A percentile compares a stretch with the other conserved stretches of the same genome.
phyloP scores from a whole-genome alignment of 768 basidiomycete genomes.

The Trametes cubensis region DNA sequence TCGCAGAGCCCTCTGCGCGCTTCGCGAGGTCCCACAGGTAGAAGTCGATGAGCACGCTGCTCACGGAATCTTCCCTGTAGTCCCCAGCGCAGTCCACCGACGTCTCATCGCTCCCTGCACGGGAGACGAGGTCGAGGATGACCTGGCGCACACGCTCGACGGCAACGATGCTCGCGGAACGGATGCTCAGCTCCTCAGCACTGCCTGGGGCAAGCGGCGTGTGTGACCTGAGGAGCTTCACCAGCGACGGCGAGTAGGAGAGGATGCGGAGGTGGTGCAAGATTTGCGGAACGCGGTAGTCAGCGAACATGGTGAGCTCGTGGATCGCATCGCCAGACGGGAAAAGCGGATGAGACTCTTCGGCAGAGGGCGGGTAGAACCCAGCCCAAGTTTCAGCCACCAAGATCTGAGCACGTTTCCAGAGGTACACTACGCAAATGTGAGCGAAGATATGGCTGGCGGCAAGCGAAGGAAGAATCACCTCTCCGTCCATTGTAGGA shows the following conservation, averaged over 20 bases:
- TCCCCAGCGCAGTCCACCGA: too few species aligned
- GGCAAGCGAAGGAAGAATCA: conserved; percentile 30
- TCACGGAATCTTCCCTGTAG: conserved; percentile 37
- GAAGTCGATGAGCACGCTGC: conserved; percentile 87
- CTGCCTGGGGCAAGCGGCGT: conserved; percentile 55
- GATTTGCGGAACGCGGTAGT: conserved; percentile 91
- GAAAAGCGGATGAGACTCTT: conserved; percentile 69
- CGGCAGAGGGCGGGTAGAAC: conserved; percentile 63
- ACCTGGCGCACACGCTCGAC: conserved; percentile 74
- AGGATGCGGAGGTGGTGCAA: conserved; percentile 82
- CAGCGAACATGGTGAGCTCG: conserved; percentile 90
- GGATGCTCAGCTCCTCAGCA: conserved; percentile 73
- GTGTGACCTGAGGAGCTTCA: conserved; percentile 50
- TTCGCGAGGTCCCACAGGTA: conserved; percentile 90
- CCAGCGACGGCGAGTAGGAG: conserved; percentile 64
- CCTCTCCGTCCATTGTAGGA: conserved; percentile 60
- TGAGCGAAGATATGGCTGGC: neutral
- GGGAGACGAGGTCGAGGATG: conserved; percentile 41
- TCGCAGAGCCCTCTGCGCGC: conserved; percentile 64
- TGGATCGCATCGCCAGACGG: conserved; percentile 67
- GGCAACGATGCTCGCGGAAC: conserved; percentile 78
- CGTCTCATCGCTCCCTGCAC: too few species aligned
- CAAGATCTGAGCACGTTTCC: conserved; percentile 91
- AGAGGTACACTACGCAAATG: conserved; percentile 62
- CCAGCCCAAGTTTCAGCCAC: conserved; percentile 93